A percentile compares a stretch with the other conserved stretches of the same genome.
These are phyloP conservation scores for Aschersonia sp. DNA, from an alignment of 2,329 filamentous ascomycete species.

Conservation along the genomic window DNA sequence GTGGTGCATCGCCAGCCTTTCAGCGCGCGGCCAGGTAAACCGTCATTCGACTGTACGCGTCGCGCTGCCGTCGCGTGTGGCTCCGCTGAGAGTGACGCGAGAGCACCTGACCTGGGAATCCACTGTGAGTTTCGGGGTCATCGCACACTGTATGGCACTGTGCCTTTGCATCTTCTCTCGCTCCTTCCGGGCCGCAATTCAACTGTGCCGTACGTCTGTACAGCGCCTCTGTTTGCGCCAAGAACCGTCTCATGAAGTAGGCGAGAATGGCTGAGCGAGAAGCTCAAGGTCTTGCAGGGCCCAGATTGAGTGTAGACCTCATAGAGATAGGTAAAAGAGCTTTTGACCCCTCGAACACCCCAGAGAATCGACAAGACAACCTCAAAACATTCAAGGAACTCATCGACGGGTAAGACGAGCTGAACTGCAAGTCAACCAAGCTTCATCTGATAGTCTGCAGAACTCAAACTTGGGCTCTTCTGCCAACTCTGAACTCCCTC, in stretches of 20 bases:
- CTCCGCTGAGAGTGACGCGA: too few species aligned
- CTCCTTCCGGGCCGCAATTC: too few species aligned
- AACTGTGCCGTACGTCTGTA: too few species aligned
- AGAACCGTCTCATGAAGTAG: background rate
- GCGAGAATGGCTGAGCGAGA: slow-evolving; percentile 13
- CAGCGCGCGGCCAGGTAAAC: too few species aligned
- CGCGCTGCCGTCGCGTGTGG: too few species aligned
- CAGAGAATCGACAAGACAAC: slow-evolving; percentile 18
- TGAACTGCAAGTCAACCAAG: background rate
- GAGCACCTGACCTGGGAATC: too few species aligned
- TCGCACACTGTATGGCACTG: too few species aligned
- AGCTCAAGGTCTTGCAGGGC: slow-evolving; percentile 6
- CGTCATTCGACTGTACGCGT: too few species aligned
- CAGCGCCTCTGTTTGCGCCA: too few species aligned
- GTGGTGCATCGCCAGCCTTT: too few species aligned
- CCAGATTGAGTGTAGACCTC: slow-evolving; percentile 18
- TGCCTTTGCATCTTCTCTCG: too few species aligned
- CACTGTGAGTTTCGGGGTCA: too few species aligned
- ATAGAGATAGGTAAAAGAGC: slow-evolving; percentile 30
- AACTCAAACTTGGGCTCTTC: slow-evolving; percentile 31
- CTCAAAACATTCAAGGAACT: slow-evolving; percentile 28
- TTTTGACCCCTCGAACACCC: slow-evolving; percentile 27
- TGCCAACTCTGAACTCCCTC: slow-evolving; percentile 47
- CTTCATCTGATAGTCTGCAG: slow-evolving; percentile 9
- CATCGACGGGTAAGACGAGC: slow-evolving; percentile 28